These are phyloP conservation scores for Lasiodiplodia hormozganensis DNA, from an alignment of 2,329 filamentous ascomycete species.

Conservation along the genomic window DNA sequence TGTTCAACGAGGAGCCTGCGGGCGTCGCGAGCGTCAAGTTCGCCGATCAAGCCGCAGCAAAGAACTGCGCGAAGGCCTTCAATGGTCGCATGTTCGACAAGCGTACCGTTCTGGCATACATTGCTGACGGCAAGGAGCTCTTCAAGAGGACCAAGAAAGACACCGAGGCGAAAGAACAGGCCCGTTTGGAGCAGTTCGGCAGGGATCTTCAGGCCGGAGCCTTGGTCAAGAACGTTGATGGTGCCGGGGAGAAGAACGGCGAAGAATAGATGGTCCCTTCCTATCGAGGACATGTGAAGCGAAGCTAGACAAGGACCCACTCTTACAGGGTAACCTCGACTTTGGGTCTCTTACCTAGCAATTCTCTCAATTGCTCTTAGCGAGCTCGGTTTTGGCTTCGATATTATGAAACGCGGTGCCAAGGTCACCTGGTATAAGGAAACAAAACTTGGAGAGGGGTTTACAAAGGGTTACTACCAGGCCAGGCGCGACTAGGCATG, in stretches of 20 bases:
- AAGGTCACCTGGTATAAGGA: constrained; percentile 4
- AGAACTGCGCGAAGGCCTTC: constrained; percentile 73
- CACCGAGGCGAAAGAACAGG: constrained; percentile 59
- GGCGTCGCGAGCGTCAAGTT: constrained; percentile 90
- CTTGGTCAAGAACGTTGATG: constrained; percentile 13
- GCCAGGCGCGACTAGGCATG: constrained; percentile 4
- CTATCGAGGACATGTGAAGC: not conserved
- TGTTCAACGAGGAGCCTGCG: constrained; percentile 85
- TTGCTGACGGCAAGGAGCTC: constrained; percentile 73
- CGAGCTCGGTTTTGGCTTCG: not conserved
- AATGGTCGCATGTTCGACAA: constrained; percentile 81
- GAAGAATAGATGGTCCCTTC: not conserved
- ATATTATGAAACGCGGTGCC: not conserved
- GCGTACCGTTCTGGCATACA: constrained; percentile 72
- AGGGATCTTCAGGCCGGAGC: constrained; percentile 49
- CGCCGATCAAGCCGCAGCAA: constrained; percentile 71
- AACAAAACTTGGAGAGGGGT: not conserved
- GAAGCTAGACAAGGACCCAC: not conserved
- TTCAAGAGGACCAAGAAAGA: constrained; percentile 70
- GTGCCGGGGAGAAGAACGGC: not conserved
- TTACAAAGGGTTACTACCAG: not conserved
- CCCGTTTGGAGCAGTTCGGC: constrained; percentile 58
- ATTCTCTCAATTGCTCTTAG: not conserved
- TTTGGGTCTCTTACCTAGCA: not conserved
- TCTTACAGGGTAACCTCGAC: not conserved